These are phyloP conservation scores for Drechslerella dactyloides DNA, from an alignment of 2,329 filamentous ascomycete species.

Conservation along the genomic window DNA sequence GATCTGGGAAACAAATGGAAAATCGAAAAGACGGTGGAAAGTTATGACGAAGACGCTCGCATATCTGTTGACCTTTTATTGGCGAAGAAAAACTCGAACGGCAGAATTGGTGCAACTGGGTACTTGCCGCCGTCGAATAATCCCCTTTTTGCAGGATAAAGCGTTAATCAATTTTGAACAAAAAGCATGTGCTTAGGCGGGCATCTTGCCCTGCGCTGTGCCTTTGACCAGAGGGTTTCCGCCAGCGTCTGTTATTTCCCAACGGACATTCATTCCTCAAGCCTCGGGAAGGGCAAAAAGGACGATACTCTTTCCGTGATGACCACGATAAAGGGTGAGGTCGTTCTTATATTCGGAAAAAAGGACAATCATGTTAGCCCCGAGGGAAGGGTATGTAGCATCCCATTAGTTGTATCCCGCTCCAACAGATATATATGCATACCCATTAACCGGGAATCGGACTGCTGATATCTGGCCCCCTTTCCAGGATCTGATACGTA, in stretches of 20 bases:
- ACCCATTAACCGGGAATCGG: background rate
- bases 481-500: slow-evolving; percentile 33
- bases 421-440: no score
- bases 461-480: background rate
- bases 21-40: slow-evolving; percentile 74
- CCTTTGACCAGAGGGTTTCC: slow-evolving; percentile 73
- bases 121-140: slow-evolving; percentile 17
- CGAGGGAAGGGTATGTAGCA: slow-evolving; percentile 65
- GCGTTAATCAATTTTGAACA: background rate
- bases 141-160: no score
- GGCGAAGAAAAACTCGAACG: slow-evolving; percentile 77
- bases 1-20: slow-evolving; percentile 88
- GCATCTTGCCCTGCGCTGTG: slow-evolving; percentile 71
- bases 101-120: slow-evolving; percentile 73
- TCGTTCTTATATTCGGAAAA: slow-evolving; percentile 89
- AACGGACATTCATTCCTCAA: slow-evolving; percentile 83
- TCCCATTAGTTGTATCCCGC: no score
- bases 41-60: slow-evolving; percentile 81
- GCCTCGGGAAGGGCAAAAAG: slow-evolving; percentile 71
- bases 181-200: slow-evolving; percentile 89
- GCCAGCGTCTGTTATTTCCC: slow-evolving; percentile 88
- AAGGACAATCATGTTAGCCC: slow-evolving; percentile 89
- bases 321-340: slow-evolving; percentile 74
- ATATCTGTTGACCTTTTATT: slow-evolving; percentile 74
- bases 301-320: slow-evolving; percentile 70